phyloP scores from a whole-genome alignment of 768 basidiomycete species.

The Mycena floridula region DNA sequence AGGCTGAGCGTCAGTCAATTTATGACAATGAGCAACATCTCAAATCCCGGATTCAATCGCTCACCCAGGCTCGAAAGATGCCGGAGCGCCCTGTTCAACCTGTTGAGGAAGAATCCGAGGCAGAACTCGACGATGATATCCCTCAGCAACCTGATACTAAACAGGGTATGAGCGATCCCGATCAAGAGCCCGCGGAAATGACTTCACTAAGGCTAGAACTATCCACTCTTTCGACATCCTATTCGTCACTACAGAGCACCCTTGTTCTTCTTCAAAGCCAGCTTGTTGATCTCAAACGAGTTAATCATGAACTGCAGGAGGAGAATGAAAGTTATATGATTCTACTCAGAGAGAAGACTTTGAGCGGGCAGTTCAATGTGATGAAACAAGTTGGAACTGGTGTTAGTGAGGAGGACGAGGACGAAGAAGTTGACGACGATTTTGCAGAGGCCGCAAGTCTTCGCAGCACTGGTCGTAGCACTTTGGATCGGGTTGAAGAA shows the following conservation, averaged over 20 bases:
- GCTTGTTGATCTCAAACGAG: conserved; percentile 78
- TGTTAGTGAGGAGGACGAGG: conserved; percentile 32
- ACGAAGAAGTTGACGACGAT: conserved; percentile 34
- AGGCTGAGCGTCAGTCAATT: conserved; percentile 87
- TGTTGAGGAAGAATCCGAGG: conserved; percentile 31
- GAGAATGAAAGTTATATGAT: conserved; percentile 98
- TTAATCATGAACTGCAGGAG: conserved; percentile 85
- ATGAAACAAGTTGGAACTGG: conserved; percentile 58
- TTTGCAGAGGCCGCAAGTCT: conserved; percentile 49
- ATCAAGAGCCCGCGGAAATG: conserved; percentile 83
- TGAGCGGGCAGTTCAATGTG: conserved; percentile 83
- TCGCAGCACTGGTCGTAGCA: conserved; percentile 49
- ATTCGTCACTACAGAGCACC: conserved; percentile 78
- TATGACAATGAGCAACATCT: conserved; percentile 93
- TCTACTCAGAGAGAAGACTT: conserved; percentile 82
- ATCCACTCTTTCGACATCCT: conserved; percentile 80
- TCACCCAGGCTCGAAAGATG: conserved; percentile 61
- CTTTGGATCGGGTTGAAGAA: conserved; percentile 61
- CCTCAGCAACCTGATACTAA: conserved; percentile 18
- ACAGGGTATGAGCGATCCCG: conserved; percentile 56
- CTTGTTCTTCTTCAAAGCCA: conserved; percentile 81
- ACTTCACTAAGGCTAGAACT: conserved; percentile 78
- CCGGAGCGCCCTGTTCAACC: conserved; percentile 28
- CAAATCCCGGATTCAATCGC: conserved; percentile 82
- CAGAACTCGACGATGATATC: conserved; percentile 25